Conservation (phyloP, 164 flowering plant genomes). For the Stephania yunnanensis region DNA sequence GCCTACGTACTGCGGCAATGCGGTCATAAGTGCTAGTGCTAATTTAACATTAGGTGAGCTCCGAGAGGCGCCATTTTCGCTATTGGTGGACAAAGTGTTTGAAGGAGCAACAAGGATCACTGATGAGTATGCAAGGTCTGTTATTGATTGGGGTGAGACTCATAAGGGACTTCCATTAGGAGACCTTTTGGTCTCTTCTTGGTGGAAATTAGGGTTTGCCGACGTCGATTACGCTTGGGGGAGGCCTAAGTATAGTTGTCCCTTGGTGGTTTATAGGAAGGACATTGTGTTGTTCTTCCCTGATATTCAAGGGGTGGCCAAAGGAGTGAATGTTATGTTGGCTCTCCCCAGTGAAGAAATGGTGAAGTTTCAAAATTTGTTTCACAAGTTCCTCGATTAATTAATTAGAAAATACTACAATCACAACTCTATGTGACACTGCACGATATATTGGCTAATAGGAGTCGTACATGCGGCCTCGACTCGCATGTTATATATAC, state of each 20-base stretch:
- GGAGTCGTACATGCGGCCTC: too few species aligned
- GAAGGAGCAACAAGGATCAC: constrained; percentile 51
- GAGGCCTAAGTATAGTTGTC: constrained; percentile 52
- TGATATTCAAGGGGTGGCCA: constrained; percentile 20
- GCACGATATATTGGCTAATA: too few species aligned
- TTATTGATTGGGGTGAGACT: constrained; percentile 67
- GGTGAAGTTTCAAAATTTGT: constrained; percentile 35
- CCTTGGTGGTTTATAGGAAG: constrained; percentile 48
- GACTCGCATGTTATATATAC: too few species aligned
- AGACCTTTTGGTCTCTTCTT: constrained; percentile 61
- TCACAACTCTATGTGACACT: too few species aligned
- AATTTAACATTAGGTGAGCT: constrained; percentile 34
- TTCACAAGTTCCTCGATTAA: constrained; percentile 2
- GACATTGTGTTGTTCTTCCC: constrained; percentile 64
- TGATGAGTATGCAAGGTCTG: constrained; percentile 64
- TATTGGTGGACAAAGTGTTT: constrained; percentile 42
- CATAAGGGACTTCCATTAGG: constrained; percentile 59
- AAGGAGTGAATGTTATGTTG: constrained; percentile 39
- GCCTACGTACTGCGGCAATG: constrained; percentile 49
- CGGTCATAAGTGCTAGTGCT: constrained; percentile 53
- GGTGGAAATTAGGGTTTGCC: constrained; percentile 73
- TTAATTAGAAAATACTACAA: not conserved
- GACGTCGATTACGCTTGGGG: constrained; percentile 79
- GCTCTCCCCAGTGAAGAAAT: constrained; percentile 36
- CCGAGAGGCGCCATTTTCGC: constrained; percentile 30